These are phyloP conservation scores for Stephanodiscus minutulus DNA, from an alignment of 108 stramenopile genomes.

Conservation along the genomic window DNA sequence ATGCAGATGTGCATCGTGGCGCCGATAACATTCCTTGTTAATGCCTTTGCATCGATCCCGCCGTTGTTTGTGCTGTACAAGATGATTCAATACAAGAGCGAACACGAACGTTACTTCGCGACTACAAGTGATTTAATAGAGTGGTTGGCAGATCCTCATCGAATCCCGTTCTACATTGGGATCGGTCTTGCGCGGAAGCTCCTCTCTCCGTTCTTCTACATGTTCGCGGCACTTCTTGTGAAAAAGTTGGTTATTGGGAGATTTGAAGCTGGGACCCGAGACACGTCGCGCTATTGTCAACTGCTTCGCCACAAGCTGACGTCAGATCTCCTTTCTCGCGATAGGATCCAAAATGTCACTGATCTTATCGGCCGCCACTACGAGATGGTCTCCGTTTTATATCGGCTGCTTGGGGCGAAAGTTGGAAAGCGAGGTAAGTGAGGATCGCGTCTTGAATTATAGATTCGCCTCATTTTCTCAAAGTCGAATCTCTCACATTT, in stretches of 20 bases:
- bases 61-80: conserved; percentile 46
- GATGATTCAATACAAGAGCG: conserved; percentile 36
- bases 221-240: conserved; percentile 52
- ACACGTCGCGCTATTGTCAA: conserved; percentile 50
- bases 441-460: neutral
- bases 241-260: conserved; percentile 63
- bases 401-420: conserved; percentile 64
- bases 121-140: conserved; percentile 49
- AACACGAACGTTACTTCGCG: conserved; percentile 27
- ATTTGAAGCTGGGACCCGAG: conserved; percentile 60
- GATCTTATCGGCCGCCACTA: conserved; percentile 66
- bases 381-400: conserved; percentile 52
- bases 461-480: neutral
- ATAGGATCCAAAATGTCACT: conserved; percentile 26
- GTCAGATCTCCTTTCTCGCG: conserved; percentile 37
- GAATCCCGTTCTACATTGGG: conserved; percentile 63
- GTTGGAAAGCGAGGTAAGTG: conserved; percentile 53
- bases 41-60: conserved; percentile 52
- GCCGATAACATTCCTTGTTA: conserved; percentile 46
- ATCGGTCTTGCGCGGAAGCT: conserved; percentile 34
- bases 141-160: conserved; percentile 57
- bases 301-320: conserved; percentile 46
- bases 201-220: conserved; percentile 52
- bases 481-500: neutral
- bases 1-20: conserved; percentile 27